A percentile compares a stretch with the other conserved stretches of the same genome.
These are phyloP conservation scores for Gossypium ekmanianum DNA, from an alignment of 345 rosid species.

Conservation along the genomic window DNA sequence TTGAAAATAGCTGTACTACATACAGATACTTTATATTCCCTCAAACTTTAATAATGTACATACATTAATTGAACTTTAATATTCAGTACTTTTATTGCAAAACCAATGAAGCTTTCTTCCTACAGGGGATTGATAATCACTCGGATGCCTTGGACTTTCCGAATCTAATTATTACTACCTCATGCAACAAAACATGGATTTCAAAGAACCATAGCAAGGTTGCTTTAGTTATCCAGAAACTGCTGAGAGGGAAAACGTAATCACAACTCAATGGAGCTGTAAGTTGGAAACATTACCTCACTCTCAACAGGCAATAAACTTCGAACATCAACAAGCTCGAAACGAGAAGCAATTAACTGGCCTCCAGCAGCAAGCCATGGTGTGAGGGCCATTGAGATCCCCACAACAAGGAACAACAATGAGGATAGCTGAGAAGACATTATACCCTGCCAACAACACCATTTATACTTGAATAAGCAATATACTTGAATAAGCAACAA, in stretches of 20 bases:
- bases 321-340: constrained; percentile 91
- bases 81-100: neutral
- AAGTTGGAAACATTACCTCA: constrained; percentile 55
- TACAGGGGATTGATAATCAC: neutral
- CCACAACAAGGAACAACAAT: constrained; percentile 90
- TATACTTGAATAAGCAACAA: constrained; percentile 6
- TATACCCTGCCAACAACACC: constrained; percentile 67
- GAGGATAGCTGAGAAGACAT: constrained; percentile 91
- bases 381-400: constrained; percentile 95
- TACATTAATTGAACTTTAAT: neutral
- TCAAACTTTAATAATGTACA: neutral
- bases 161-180: neutral
- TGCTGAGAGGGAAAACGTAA: neutral
- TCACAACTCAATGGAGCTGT: constrained; percentile 5
- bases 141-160: neutral
- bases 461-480: constrained; percentile 11
- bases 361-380: constrained; percentile 99
- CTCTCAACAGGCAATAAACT: constrained; percentile 92
- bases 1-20: neutral
- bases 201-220: constrained; percentile 11
- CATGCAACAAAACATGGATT: neutral
- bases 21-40: neutral
- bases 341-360: constrained; percentile 91
- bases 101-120: neutral
- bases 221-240: neutral